Evolutionary conservation across 805 yeast genomes (phyloP).

Genomic region (Candida pini): DNA sequence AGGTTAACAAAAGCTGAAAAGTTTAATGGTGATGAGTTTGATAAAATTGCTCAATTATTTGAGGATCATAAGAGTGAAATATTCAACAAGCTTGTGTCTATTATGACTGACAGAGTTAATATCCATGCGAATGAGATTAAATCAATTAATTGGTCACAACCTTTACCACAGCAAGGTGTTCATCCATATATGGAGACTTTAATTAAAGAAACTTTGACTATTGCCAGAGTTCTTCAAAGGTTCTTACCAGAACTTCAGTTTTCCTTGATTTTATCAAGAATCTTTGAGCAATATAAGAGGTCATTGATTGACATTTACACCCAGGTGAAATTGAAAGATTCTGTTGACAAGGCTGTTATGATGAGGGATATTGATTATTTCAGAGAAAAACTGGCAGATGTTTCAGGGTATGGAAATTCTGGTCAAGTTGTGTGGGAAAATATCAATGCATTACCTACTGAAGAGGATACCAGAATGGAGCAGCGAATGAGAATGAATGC

Average conservation of each 20-base stretch:
- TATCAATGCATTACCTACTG: conserved; percentile 45
- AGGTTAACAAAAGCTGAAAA: conserved; percentile 27
- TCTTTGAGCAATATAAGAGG: conserved; percentile 55
- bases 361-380: conserved; percentile 60
- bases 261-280: conserved; percentile 38
- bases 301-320: conserved; percentile 48
- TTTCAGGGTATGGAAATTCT: conserved; percentile 55
- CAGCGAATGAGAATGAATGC: conserved; percentile 37
- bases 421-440: conserved; percentile 61
- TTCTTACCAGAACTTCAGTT: conserved; percentile 50
- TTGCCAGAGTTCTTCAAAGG: conserved; percentile 52
- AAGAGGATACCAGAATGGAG: conserved; percentile 45
- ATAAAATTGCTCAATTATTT: conserved; percentile 35
- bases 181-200: conserved; percentile 61
- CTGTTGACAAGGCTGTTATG: conserved; percentile 47
- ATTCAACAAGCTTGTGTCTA: conserved; percentile 56
- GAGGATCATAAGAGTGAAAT: conserved; percentile 61
- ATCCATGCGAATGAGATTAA: conserved; percentile 44
- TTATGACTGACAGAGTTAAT: conserved; percentile 61
- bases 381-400: conserved; percentile 51
- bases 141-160: conserved; percentile 45
- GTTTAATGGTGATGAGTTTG: conserved; percentile 32
- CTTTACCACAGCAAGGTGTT: conserved; percentile 39
- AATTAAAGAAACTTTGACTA: conserved; percentile 62
- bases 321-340: conserved; percentile 42